Conservation (phyloP, 331 rosid species). For the Stylosanthes scabra region DNA sequence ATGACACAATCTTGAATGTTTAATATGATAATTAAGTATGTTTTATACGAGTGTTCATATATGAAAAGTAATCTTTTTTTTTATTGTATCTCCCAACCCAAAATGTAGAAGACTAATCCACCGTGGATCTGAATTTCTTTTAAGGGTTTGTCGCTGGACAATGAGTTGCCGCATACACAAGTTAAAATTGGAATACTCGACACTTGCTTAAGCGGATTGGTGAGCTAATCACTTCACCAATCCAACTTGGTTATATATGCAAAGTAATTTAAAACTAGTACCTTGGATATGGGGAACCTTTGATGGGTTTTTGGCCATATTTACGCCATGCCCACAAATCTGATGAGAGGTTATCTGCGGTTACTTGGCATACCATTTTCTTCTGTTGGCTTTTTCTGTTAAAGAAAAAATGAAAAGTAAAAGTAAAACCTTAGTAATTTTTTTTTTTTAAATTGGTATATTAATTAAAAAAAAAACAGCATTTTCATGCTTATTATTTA, state of each 20-base stretch:
- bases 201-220: no score
- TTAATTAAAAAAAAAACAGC: background rate
- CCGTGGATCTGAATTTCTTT: no score
- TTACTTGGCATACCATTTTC: slow-evolving; percentile 56
- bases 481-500: background rate
- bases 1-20: background rate
- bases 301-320: slow-evolving; percentile 80
- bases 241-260: no score
- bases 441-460: background rate
- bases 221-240: no score
- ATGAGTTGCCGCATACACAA: no score
- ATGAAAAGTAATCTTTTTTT: no score
- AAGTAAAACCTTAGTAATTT: background rate
- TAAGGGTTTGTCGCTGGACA: no score
- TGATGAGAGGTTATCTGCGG: slow-evolving; percentile 58
- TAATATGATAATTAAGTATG: background rate
- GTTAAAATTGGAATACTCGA: no score
- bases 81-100: no score
- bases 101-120: no score
- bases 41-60: background rate
- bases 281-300: slow-evolving; percentile 53
- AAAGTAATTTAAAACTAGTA: background rate
- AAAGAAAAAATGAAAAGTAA: background rate
- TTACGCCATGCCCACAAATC: slow-evolving; percentile 95
- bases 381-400: slow-evolving; percentile 62